Conservation (phyloP, 2,329 filamentous ascomycete genomes). For the Aspergillus niger region DNA sequence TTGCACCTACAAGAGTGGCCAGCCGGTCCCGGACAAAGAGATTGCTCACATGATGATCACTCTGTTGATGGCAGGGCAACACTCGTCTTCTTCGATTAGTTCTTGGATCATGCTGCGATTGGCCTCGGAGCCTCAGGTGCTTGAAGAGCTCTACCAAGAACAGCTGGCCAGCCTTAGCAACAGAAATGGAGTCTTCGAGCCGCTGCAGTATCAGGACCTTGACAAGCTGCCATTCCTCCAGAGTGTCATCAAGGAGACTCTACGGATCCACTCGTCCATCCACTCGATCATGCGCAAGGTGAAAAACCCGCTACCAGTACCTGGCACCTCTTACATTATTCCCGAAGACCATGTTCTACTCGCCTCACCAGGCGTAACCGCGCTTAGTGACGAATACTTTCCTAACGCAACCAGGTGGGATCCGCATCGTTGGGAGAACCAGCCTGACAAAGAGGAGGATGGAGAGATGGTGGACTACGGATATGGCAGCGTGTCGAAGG, state of each 20-base stretch:
- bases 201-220: constrained; percentile 62
- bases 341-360: constrained; percentile 77
- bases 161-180: constrained; percentile 57
- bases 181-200: constrained; percentile 46
- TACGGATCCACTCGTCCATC: constrained; percentile 70
- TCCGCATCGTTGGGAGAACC: constrained; percentile 62
- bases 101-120: constrained; percentile 76
- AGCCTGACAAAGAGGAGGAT: constrained; percentile 39
- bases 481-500: constrained; percentile 62
- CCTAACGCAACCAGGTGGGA: constrained; percentile 61
- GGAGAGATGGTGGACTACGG: constrained; percentile 64
- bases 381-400: constrained; percentile 62
- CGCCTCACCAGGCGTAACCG: constrained; percentile 73
- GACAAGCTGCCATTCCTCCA: constrained; percentile 62
- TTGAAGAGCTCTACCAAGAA: constrained; percentile 70
- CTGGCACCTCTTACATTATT: constrained; percentile 65
- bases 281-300: constrained; percentile 74
- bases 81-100: constrained; percentile 75
- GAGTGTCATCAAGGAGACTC: constrained; percentile 70
- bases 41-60: constrained; percentile 87
- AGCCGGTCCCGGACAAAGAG: constrained; percentile 69
- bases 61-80: constrained; percentile 80
- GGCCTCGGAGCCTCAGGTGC: constrained; percentile 68
- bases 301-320: constrained; percentile 64
- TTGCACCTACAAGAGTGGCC: constrained; percentile 74